Conservation (phyloP, 306 rosid genomes). For the Acacia acuminata region DNA sequence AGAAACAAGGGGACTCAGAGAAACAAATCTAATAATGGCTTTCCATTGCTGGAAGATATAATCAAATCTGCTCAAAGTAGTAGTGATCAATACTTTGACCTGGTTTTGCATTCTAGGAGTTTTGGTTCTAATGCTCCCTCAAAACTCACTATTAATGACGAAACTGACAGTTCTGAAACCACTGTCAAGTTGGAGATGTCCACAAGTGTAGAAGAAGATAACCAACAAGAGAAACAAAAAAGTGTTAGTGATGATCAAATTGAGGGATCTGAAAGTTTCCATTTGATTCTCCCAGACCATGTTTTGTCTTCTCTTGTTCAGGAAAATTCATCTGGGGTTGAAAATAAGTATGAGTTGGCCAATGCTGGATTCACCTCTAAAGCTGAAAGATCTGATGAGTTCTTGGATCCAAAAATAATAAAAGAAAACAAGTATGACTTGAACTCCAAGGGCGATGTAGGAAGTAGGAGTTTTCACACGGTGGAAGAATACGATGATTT, state of each 20-base stretch:
- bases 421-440: neutral
- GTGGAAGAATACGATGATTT: constrained; percentile 51
- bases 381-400: neutral
- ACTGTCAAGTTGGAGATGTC: constrained; percentile 31
- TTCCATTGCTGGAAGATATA: constrained; percentile 45
- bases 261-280: constrained; percentile 44
- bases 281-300: constrained; percentile 38
- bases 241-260: constrained; percentile 7
- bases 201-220: neutral
- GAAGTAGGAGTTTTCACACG: constrained; percentile 53
- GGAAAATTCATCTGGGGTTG: constrained; percentile 33
- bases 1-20: constrained; percentile 36
- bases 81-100: constrained; percentile 48
- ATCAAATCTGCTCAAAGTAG: constrained; percentile 30
- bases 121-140: constrained; percentile 25
- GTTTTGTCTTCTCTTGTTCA: constrained; percentile 26
- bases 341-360: constrained; percentile 12
- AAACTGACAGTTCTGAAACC: constrained; percentile 30
- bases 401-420: neutral
- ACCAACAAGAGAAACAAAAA: constrained; percentile 15
- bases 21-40: constrained; percentile 22
- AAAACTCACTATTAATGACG: constrained; percentile 16
- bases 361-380: neutral
- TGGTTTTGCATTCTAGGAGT: constrained; percentile 42
- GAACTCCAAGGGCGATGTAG: neutral